Evolutionary conservation across 192 early-diverging fungal species (phyloP).

Genomic region (Cetraspora pellucida): DNA sequence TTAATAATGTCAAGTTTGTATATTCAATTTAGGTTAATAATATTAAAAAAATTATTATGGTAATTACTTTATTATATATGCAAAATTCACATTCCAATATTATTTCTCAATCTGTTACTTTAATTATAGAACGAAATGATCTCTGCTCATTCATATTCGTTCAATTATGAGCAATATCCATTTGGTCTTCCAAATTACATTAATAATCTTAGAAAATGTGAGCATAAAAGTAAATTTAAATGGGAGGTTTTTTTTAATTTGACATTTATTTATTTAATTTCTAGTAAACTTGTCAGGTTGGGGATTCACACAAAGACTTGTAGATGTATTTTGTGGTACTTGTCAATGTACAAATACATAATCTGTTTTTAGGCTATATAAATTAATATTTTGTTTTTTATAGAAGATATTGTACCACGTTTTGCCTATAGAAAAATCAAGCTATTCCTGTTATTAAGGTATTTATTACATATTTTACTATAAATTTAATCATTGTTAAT

Average conservation of each 20-base stretch:
- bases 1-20: not conserved
- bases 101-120: not conserved
- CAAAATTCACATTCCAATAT: not conserved
- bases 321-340: conserved; percentile 25
- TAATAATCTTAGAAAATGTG: not conserved
- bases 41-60: not conserved
- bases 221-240: not conserved
- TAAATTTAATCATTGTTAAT: not conserved
- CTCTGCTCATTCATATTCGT: too few relatives aligned
- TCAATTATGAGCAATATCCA: too few relatives aligned
- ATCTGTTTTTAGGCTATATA: too few relatives aligned
- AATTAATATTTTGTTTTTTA: conserved; percentile 6
- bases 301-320: conserved; percentile 28
- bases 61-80: not conserved
- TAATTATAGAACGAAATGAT: not conserved
- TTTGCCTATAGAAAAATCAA: conserved; percentile 23
- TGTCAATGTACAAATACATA: too few relatives aligned
- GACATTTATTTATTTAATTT: not conserved
- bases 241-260: not conserved
- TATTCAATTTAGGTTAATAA: not conserved
- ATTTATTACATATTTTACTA: not conserved
- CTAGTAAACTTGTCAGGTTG: conserved; percentile 21
- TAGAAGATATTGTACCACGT: conserved; percentile 4
- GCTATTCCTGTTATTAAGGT: conserved; percentile 22
- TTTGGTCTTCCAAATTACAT: not conserved